Base-by-base conservation (phyloP, 768 basidiomycete species). In the Fomitopsis pulvina region DNA sequence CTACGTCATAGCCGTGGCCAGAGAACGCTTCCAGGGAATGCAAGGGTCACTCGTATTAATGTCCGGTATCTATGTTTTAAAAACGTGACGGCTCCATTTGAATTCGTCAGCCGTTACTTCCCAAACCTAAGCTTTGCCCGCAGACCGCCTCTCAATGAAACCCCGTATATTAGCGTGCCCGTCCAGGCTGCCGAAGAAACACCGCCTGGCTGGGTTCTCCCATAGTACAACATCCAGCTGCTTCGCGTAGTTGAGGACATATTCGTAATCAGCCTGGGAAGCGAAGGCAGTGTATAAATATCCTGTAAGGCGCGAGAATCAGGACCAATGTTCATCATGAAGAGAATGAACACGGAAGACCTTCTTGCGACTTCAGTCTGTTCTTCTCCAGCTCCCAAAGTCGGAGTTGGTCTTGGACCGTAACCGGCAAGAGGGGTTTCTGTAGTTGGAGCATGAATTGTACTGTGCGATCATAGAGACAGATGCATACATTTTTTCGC, bases 341-440 rank as follows among this genome's bases (percentile, higher is more conserved):
- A 51, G 44, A 42, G 52, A 48, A 30, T 51, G 50, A 48, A n/a
- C 46, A 45, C 44, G 34, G 29, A 64, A 70, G 50, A 92, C 94
- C 92, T 77, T 95, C 89, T 64, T 83, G 75, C 37, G 88, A 85
- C 60, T 88, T 86, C 9, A 98, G 73, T 47, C 96, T 80, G 64
- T 96, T 93, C 67, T 87, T 80, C 71, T 98, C 96, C 39, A 94
- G 75, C 67, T 99, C 94, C 93, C 96, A 99, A 16, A 98, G 74
- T 50, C 95, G 83, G 53, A 99, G 89, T 68, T 98, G 95, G 69
- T 99, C 95, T 62, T 96, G 93, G 0, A 99, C 95, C 0, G 96
- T 98, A 39, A 96, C 92, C 25, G 96, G 95, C 21, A 99, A 73
- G 12, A 98, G 71, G 8, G 94, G 94, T 62, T 90, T 91, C 90